These are phyloP conservation scores for Poronia punctata DNA, from an alignment of 495 filamentous ascomycete genomes.

Conservation along the genomic window DNA sequence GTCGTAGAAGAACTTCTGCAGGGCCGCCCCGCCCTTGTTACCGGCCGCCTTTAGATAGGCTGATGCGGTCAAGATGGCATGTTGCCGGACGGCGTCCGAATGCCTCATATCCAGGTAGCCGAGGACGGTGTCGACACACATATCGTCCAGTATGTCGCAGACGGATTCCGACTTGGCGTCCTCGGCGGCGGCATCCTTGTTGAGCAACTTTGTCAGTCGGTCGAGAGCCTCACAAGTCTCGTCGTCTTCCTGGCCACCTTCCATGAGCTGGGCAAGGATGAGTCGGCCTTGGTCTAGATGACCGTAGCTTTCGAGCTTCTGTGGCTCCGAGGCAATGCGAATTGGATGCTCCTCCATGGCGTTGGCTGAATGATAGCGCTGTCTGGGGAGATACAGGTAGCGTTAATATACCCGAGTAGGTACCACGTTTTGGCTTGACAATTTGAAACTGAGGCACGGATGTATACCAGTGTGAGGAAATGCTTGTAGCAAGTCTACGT, in stretches of 20 bases:
- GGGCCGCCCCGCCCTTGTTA: constrained; percentile 55
- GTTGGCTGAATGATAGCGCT: too few species aligned
- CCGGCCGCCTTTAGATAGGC: constrained; percentile 74
- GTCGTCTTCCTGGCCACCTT: constrained; percentile 49
- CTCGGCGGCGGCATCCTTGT: constrained; percentile 34
- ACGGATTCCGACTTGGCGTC: constrained; percentile 39
- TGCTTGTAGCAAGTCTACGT: too few species aligned
- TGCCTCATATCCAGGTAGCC: constrained; percentile 71
- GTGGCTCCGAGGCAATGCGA: constrained; percentile 14
- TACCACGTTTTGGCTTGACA: too few species aligned
- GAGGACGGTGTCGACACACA: constrained; percentile 73
- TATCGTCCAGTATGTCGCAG: constrained; percentile 62
- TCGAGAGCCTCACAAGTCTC: constrained; percentile 43
- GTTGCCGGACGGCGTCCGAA: constrained; percentile 56
- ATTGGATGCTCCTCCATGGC: constrained; percentile 19
- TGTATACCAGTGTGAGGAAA: too few species aligned
- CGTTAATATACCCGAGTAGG: too few species aligned
- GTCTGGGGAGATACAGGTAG: not conserved
- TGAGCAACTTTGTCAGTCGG: constrained; percentile 43
- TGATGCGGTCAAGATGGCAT: constrained; percentile 67
- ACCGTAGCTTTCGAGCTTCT: constrained; percentile 15
- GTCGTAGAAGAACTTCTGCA: constrained; percentile 58
- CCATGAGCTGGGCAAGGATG: constrained; percentile 48
- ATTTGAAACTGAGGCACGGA: too few species aligned
- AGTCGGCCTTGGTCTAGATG: constrained; percentile 42